phyloP scores from a whole-genome alignment of 202 grass and related monocot species.

The Sporobolus alterniflorus region DNA sequence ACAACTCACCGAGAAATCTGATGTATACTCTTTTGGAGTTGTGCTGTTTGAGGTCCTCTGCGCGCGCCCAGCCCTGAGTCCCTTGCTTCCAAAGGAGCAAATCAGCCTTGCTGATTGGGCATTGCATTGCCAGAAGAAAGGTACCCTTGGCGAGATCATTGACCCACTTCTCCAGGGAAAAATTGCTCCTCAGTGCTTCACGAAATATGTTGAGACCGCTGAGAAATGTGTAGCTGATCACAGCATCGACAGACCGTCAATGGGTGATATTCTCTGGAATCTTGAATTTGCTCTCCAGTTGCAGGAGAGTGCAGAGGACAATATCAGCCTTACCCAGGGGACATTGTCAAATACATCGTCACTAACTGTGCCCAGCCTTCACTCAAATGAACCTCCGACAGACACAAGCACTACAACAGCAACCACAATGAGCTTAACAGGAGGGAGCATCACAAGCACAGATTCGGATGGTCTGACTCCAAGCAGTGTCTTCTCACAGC shows the following conservation, averaged over 20 bases:
- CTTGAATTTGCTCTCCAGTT: not conserved
- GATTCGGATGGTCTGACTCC: slow-evolving; percentile 58
- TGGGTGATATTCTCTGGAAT: not conserved
- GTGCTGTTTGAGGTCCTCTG: not conserved
- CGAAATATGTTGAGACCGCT: not conserved
- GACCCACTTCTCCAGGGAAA: not conserved
- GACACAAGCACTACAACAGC: slow-evolving; percentile 56
- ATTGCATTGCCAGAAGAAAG: not conserved
- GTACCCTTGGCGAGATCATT: not conserved
- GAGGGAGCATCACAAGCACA: slow-evolving; percentile 49
- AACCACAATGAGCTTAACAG: slow-evolving; percentile 41
- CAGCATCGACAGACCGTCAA: not conserved
- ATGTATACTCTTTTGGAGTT: slow-evolving; percentile 1
- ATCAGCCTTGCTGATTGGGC: not conserved
- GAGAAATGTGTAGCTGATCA: not conserved
- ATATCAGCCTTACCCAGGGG: not conserved
- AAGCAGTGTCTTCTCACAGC: slow-evolving; percentile 70
- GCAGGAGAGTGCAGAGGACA: slow-evolving; percentile 1
- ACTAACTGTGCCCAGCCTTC: slow-evolving; percentile 11
- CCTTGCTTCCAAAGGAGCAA: not conserved
- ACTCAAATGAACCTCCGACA: slow-evolving; percentile 22
- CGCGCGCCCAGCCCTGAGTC: not conserved
- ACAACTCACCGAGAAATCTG: not conserved
- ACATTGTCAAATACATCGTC: slow-evolving; percentile 35
- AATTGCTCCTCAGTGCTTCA: not conserved